Evolutionary conservation across 2,329 filamentous ascomycete genomes (phyloP).

Genomic region (Parastagonospora avenae): DNA sequence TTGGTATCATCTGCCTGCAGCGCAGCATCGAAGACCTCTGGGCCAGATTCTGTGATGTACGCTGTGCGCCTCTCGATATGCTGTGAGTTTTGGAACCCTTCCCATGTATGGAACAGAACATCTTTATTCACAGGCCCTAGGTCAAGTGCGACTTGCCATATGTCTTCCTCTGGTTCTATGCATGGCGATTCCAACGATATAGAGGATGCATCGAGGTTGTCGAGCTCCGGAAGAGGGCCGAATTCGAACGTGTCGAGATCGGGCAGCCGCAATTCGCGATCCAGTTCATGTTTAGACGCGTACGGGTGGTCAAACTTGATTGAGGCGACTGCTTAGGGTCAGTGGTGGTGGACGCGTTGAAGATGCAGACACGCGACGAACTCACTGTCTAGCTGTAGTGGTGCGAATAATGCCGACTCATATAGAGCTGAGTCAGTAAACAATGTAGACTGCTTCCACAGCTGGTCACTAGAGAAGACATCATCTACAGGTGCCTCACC

Average conservation of each 20-base stretch:
- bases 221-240: constrained; percentile 43
- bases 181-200: constrained; percentile 32
- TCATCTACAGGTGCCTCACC: constrained; percentile 52
- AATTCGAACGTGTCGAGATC: constrained; percentile 49
- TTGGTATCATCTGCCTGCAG: constrained; percentile 48
- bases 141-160: constrained; percentile 48
- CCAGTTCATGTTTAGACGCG: constrained; percentile 41
- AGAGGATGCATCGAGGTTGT: constrained; percentile 38
- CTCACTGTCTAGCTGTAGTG: constrained; percentile 44
- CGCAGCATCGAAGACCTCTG: constrained; percentile 69
- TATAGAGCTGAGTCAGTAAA: constrained; percentile 23
- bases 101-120: constrained; percentile 67
- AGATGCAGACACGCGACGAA: constrained; percentile 26
- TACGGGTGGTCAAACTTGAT: constrained; percentile 49
- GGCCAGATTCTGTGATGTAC: constrained; percentile 72
- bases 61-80: constrained; percentile 51
- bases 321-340: constrained; percentile 36
- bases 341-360: constrained; percentile 32
- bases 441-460: constrained; percentile 63
- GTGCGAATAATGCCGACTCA: constrained; percentile 40
- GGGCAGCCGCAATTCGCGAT: constrained; percentile 44
- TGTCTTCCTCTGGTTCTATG: constrained; percentile 39
- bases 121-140: constrained; percentile 38
- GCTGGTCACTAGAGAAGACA: constrained; percentile 68
- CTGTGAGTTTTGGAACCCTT: constrained; percentile 62